Evolutionary conservation across 2,329 filamentous ascomycete species (phyloP).

Genomic region (Emydomyces testavorans): DNA sequence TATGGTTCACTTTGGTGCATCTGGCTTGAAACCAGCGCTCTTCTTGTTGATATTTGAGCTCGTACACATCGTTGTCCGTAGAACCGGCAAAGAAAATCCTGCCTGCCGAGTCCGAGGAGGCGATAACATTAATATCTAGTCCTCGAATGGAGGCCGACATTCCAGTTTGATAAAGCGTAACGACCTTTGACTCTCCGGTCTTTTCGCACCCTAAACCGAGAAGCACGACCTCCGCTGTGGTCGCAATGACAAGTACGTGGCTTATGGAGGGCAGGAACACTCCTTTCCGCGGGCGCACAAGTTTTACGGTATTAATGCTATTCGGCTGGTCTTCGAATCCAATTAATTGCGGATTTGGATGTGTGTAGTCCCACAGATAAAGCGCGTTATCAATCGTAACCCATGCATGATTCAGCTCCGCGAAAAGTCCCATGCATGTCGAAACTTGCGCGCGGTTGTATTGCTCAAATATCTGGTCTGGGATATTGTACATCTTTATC

Average conservation of each 20-base stretch:
- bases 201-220: constrained; percentile 66
- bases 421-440: constrained; percentile 91
- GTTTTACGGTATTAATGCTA: constrained; percentile 79
- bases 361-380: constrained; percentile 95
- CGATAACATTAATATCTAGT: constrained; percentile 64
- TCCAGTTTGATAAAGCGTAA: constrained; percentile 76
- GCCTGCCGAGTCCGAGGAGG: constrained; percentile 63
- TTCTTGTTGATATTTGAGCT: constrained; percentile 92
- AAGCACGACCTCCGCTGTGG: constrained; percentile 69
- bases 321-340: constrained; percentile 83
- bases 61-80: constrained; percentile 75
- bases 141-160: constrained; percentile 71
- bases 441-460: constrained; percentile 78
- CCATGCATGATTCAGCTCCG: constrained; percentile 90
- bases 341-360: constrained; percentile 79
- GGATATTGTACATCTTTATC: constrained; percentile 75
- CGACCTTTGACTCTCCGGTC: constrained; percentile 54
- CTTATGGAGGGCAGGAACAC: constrained; percentile 82
- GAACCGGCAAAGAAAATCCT: constrained; percentile 86
- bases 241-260: constrained; percentile 80
- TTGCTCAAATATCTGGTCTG: constrained; percentile 82
- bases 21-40: constrained; percentile 91
- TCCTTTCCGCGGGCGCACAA: constrained; percentile 70
- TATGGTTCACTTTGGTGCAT: constrained; percentile 82
- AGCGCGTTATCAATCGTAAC: constrained; percentile 90